Conservation (phyloP, 1,139 yeast genomes). For the Taiozyma sp. region DNA sequence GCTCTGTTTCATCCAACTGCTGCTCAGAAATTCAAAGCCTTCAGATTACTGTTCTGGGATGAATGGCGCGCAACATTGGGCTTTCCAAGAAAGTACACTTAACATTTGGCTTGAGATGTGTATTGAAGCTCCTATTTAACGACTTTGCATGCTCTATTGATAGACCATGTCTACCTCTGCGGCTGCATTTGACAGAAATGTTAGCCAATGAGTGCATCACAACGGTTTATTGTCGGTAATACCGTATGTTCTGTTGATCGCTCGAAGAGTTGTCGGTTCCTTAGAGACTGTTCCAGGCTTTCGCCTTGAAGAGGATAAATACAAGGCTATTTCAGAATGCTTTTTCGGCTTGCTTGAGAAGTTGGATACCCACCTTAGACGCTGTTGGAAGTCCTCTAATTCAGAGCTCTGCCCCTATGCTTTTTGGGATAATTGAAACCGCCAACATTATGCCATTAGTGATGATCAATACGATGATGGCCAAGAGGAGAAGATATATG, state of each 20-base stretch:
- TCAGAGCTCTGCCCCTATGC: constrained; percentile 10
- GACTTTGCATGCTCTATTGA: no score
- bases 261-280: no score
- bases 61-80: constrained; percentile 57
- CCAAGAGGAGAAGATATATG: constrained; percentile 37
- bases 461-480: constrained; percentile 1
- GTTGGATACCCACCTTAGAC: constrained; percentile 13
- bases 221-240: no score
- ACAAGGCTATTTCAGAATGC: no score
- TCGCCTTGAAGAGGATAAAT: no score
- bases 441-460: constrained; percentile 4
- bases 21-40: constrained; percentile 57
- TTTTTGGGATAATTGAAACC: constrained; percentile 13
- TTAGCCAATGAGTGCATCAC: no score
- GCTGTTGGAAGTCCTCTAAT: constrained; percentile 9
- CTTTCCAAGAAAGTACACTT: constrained; percentile 28
- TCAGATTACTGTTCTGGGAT: constrained; percentile 54
- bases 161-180: no score
- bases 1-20: constrained; percentile 42
- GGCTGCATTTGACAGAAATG: no score
- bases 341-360: constrained; percentile 1
- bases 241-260: no score
- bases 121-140: no score
- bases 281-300: no score
- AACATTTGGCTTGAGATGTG: not conserved